Conservation (phyloP, 2,329 filamentous ascomycete species). For the Chrysoporthe puriensis region DNA sequence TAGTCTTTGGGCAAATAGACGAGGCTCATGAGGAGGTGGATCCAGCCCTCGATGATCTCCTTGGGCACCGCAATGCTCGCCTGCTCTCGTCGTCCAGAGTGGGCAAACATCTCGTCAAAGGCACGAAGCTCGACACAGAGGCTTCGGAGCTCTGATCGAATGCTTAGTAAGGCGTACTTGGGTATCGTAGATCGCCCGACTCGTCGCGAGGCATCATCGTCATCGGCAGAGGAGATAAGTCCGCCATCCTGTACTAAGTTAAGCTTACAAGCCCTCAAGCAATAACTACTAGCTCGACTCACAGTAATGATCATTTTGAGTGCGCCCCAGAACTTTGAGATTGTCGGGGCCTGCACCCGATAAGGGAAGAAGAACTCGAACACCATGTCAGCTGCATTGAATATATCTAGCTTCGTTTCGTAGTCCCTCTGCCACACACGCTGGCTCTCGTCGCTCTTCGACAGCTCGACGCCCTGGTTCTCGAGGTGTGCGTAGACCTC, state of each 20-base stretch:
- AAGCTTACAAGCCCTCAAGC: background rate
- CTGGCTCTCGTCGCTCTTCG: background rate
- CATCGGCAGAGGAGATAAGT: too few species aligned
- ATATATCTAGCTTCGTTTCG: background rate
- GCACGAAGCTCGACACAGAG: background rate
- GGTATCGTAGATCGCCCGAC: too few species aligned
- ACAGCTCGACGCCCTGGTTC: too few species aligned
- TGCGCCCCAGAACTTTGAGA: background rate
- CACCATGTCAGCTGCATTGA: conserved; percentile 24
- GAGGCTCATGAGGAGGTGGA: conserved; percentile 3
- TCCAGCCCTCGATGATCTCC: background rate
- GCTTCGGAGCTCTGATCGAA: background rate
- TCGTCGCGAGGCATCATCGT: too few species aligned
- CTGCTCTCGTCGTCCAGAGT: background rate
- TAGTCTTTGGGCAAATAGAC: background rate
- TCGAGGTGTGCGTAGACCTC: too few species aligned
- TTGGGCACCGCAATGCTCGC: background rate
- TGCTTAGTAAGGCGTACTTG: background rate
- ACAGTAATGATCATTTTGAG: background rate
- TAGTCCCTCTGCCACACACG: background rate
- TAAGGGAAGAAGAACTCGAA: background rate
- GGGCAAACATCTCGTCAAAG: background rate
- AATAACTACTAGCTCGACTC: background rate
- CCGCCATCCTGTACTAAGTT: too few species aligned
- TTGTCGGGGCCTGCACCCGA: background rate